phyloP scores from a whole-genome alignment of 1,284 basidiomycete species.

The Tylopilus orsonianus region DNA sequence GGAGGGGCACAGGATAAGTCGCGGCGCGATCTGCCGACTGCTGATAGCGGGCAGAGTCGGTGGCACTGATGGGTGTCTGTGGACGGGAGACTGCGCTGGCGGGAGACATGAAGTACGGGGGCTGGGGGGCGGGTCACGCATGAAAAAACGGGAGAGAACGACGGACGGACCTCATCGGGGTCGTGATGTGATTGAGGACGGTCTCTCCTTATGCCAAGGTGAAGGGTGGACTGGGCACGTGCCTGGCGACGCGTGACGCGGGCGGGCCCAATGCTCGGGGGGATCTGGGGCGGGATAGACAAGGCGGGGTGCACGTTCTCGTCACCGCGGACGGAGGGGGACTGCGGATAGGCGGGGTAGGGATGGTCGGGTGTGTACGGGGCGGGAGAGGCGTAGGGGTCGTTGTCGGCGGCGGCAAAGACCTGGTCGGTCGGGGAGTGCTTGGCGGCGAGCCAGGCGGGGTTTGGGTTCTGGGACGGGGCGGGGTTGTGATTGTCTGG shows the following conservation, averaged over 20 bases:
- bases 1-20: slow-evolving; percentile 25
- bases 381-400: slow-evolving; percentile 38
- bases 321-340: slow-evolving; percentile 30
- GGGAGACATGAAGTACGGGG: slow-evolving; percentile 34
- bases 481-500: slow-evolving; percentile 30
- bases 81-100: slow-evolving; percentile 41
- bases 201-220: slow-evolving; percentile 36
- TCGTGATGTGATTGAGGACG: slow-evolving; percentile 27
- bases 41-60: slow-evolving; percentile 31
- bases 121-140: slow-evolving; percentile 20
- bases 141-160: neutral
- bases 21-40: slow-evolving; percentile 25
- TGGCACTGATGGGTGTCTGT: slow-evolving; percentile 39
- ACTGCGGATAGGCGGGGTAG: slow-evolving; percentile 32
- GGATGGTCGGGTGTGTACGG: slow-evolving; percentile 36
- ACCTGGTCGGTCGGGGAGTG: slow-evolving; percentile 34
- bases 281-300: slow-evolving; percentile 40
- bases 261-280: slow-evolving; percentile 55
- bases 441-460: slow-evolving; percentile 29
- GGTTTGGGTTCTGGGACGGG: slow-evolving; percentile 15
- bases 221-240: slow-evolving; percentile 39
- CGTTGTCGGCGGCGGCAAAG: slow-evolving; percentile 34
- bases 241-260: slow-evolving; percentile 48
- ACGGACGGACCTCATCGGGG: slow-evolving; percentile 37
- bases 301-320: slow-evolving; percentile 31